Base-by-base conservation (phyloP, 352 stramenopile genomes). In the Globisporangium solare region DNA sequence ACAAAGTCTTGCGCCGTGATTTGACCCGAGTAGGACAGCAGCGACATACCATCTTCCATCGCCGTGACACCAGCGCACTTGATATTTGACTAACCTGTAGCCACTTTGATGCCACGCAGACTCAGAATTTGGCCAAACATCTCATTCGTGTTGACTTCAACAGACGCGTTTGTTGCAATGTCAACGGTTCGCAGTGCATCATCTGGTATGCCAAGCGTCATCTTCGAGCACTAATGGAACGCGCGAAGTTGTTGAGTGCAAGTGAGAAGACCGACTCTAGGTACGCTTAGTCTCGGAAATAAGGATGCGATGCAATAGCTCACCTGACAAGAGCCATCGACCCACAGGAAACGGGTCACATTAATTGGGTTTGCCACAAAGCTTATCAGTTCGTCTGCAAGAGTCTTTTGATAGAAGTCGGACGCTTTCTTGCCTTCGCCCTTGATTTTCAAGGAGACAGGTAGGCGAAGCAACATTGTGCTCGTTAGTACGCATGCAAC, bases 281-380 rank as follows among this genome's bases (percentile, higher is more conserved):
- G 6, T 15, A 2, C 21, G 6, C 35, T 17, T 42, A 35, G 27
- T 35, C 27, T 35, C 27, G 7, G 27, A 1, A 10, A 10, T 35
- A 35, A 21, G 0, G 24, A 51, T 51, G 11, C 11, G 40, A 18
- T 12, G 4, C 27, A 27, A 10, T 7, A 27, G 51, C 55, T 39
- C 51, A 88, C 80, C 70, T 91, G 82, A 20, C 79, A 92, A 2
- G 79, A 89, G 1, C 66, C 73, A 18, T 89, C 82, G 3, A 92
- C 51, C 77, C 82, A 88, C 22, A 89, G 47, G 39, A 92, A 87
- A 6, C 58, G 73, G 21, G 68, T 79, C 40, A 64, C 57, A 42
- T 67, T 63, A 17, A 74, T 54, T 3, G 81, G 69, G n/a, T 59
- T 47, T 3, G 67, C 41, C 13, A 56, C 51, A 46, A 83, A 51